A percentile compares a stretch with the other conserved stretches of the same genome.
These are phyloP conservation scores for Trichocladium antarcticum DNA, from an alignment of 495 filamentous ascomycete species.

Conservation along the genomic window DNA sequence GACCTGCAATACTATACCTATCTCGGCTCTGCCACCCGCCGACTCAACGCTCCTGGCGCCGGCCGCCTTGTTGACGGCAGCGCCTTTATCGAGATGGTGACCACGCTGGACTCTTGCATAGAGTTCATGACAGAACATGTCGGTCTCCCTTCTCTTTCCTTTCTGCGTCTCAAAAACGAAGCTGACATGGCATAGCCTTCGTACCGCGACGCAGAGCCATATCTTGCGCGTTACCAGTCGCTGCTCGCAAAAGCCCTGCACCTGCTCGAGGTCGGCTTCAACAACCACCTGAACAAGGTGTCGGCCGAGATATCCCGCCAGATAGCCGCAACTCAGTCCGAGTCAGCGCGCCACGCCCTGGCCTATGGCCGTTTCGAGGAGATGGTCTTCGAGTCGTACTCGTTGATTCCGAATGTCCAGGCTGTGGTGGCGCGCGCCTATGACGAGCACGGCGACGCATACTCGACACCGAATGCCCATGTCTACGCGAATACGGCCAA, in stretches of 20 bases:
- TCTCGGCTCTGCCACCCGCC: constrained; percentile 77
- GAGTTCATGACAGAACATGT: constrained; percentile 81
- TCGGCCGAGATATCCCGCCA: constrained; percentile 37
- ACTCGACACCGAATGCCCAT: constrained; percentile 39
- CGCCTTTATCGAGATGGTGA: constrained; percentile 75
- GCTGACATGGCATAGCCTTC: constrained; percentile 44
- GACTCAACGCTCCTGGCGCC: constrained; percentile 85
- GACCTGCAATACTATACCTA: constrained; percentile 88
- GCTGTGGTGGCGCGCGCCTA: constrained; percentile 43
- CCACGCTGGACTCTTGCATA: constrained; percentile 75
- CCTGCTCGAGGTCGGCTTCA: constrained; percentile 43
- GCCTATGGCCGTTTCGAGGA: constrained; percentile 42
- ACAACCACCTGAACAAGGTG: constrained; percentile 33
- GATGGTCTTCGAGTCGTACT: constrained; percentile 36
- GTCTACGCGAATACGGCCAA: constrained; percentile 52
- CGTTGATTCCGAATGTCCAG: constrained; percentile 37
- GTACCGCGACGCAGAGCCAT: constrained; percentile 77
- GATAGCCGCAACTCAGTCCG: constrained; percentile 37
- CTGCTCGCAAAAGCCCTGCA: constrained; percentile 51
- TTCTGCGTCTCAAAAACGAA: not conserved
- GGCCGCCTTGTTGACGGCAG: constrained; percentile 67
- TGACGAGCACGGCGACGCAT: constrained; percentile 51
- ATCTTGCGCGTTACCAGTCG: constrained; percentile 82
- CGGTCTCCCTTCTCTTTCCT: constrained; percentile 22
- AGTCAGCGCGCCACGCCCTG: constrained; percentile 40